Percentiles rank a stretch among this genome's conserved stretches.
phyloP scores from a whole-genome alignment of 139 green algal genomes.

The Mesostigma viride region DNA sequence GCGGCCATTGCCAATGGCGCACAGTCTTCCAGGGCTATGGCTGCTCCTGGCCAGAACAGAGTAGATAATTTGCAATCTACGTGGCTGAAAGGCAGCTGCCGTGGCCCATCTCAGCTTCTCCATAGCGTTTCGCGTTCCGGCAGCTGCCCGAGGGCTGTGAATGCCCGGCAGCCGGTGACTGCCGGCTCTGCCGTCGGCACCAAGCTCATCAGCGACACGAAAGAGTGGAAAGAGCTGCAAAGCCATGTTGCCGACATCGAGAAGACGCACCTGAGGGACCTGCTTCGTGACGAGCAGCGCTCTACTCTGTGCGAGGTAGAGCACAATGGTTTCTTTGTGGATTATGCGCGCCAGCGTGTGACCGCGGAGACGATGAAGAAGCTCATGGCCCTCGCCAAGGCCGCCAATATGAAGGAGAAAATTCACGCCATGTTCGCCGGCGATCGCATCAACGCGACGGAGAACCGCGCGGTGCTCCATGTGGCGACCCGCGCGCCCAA shows the following conservation, averaged over 20 bases:
- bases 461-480: conserved; percentile 93
- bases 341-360: conserved; percentile 77
- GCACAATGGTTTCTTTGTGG: conserved; percentile 69
- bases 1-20: too few relatives aligned
- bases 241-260: background rate
- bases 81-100: too few relatives aligned
- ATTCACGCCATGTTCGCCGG: conserved; percentile 90
- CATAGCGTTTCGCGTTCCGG: too few relatives aligned
- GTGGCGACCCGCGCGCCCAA: conserved; percentile 72
- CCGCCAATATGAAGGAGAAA: conserved; percentile 71
- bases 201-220: too few relatives aligned
- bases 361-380: conserved; percentile 72
- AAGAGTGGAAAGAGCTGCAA: too few relatives aligned
- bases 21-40: too few relatives aligned
- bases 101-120: too few relatives aligned
- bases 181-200: too few relatives aligned
- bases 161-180: too few relatives aligned
- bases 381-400: conserved; percentile 45
- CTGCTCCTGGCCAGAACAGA: too few relatives aligned
- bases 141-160: too few relatives aligned
- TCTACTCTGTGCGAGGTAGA: conserved; percentile 34
- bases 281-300: background rate
- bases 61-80: too few relatives aligned
- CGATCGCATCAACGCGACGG: conserved; percentile 55
- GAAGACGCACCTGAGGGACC: background rate